Percentiles rank a stretch among this genome's conserved stretches.
These are phyloP conservation scores for Globisporangium solare DNA, from an alignment of 352 stramenopile genomes.

Conservation along the genomic window DNA sequence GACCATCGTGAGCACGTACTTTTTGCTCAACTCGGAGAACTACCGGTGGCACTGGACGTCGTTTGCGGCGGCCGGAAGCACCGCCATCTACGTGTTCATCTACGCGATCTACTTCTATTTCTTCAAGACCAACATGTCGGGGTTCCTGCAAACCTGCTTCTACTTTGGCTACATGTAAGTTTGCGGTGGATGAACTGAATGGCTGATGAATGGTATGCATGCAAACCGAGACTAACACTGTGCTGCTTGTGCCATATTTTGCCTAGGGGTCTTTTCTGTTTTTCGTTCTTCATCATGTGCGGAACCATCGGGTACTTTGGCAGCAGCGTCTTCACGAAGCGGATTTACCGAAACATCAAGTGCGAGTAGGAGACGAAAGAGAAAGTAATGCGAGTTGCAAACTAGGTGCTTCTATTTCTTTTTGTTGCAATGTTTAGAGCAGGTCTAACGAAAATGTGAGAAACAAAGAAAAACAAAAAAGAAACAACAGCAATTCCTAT, in stretches of 20 bases:
- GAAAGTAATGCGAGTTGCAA: background rate
- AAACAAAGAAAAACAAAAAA: background rate
- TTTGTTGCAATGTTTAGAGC: slow-evolving; percentile 8
- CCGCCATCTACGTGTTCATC: slow-evolving; percentile 96
- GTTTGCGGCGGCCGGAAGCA: slow-evolving; percentile 92
- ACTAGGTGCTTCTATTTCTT: background rate
- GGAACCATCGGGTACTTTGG: slow-evolving; percentile 89
- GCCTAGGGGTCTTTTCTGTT: slow-evolving; percentile 87
- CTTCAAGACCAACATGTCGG: slow-evolving; percentile 99
- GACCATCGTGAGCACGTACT: slow-evolving; percentile 99
- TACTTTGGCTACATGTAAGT: slow-evolving; percentile 99
- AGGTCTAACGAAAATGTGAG: background rate
- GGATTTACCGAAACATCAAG: slow-evolving; percentile 96
- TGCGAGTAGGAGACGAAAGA: slow-evolving; percentile 72
- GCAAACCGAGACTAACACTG: slow-evolving; percentile 6
- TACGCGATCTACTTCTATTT: slow-evolving; percentile 99
- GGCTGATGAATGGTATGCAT: background rate
- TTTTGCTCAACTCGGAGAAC: slow-evolving; percentile 98
- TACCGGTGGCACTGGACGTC: slow-evolving; percentile 99
- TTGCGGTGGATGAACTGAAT: background rate
- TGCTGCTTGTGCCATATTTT: slow-evolving; percentile 8
- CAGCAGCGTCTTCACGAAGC: slow-evolving; percentile 91
- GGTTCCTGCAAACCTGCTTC: slow-evolving; percentile 97
- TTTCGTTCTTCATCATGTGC: slow-evolving; percentile 92
- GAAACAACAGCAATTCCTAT: no score